Conservation (phyloP, 176 grass and related monocot genomes). For the Ensete glaucum region DNA sequence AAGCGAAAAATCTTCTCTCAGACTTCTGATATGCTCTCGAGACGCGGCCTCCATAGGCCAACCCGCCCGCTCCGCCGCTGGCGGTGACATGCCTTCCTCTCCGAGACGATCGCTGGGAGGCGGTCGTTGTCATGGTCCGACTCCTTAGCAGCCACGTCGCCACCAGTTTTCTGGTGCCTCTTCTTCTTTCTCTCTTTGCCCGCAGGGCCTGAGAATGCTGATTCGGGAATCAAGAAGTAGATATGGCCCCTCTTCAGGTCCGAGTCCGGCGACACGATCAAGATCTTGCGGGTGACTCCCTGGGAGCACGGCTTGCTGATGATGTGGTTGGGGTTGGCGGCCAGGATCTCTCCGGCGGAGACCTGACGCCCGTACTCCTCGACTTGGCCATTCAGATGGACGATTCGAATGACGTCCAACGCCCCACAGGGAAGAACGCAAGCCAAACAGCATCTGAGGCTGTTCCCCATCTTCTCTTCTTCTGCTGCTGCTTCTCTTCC, state of each 20-base stretch:
- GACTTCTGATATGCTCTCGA: slow-evolving; percentile 72
- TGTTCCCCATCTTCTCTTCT: slow-evolving; percentile 62
- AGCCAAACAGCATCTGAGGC: slow-evolving; percentile 77
- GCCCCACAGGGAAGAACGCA: slow-evolving; percentile 87
- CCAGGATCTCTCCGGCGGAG: slow-evolving; percentile 47
- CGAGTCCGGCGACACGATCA: slow-evolving; percentile 62
- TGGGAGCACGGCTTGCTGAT: slow-evolving; percentile 59
- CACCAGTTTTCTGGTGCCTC: slow-evolving; percentile 9
- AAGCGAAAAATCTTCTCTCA: background rate
- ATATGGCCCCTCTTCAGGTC: slow-evolving; percentile 90
- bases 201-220: slow-evolving; percentile 28
- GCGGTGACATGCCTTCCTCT: slow-evolving; percentile 41
- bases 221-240: slow-evolving; percentile 80
- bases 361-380: slow-evolving; percentile 72
- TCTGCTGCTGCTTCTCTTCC: background rate
- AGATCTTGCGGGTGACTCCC: slow-evolving; percentile 56
- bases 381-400: slow-evolving; percentile 73
- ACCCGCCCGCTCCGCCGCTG: slow-evolving; percentile 47
- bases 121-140: slow-evolving; percentile 52
- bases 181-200: slow-evolving; percentile 41
- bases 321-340: slow-evolving; percentile 68
- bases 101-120: slow-evolving; percentile 48
- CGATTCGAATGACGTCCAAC: slow-evolving; percentile 73
- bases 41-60: slow-evolving; percentile 63
- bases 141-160: slow-evolving; percentile 21